phyloP scores from a whole-genome alignment of 2,329 filamentous ascomycete genomes.

The Epichloe brachyelytri region DNA sequence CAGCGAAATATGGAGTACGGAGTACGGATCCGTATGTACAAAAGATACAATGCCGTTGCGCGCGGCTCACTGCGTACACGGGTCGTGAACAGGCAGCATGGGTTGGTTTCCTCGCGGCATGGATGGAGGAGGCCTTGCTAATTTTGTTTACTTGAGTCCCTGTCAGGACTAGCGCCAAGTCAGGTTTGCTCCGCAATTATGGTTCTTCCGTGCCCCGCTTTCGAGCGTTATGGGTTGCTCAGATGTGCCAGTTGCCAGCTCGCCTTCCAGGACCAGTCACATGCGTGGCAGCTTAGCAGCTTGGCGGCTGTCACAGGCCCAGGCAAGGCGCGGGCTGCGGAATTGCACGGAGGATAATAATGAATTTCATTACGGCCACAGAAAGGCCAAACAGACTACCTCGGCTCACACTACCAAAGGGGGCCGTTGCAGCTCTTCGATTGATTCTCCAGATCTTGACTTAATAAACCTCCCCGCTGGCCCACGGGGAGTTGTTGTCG shows the following conservation, averaged over 20 bases:
- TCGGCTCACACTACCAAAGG: conserved; percentile 1
- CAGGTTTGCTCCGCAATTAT: conserved; percentile 3
- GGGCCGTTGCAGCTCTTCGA: no score
- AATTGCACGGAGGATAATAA: not conserved
- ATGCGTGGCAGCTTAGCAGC: not conserved
- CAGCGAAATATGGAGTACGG: not conserved
- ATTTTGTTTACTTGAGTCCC: conserved; percentile 19
- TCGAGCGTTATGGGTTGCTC: no score
- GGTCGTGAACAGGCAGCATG: not conserved
- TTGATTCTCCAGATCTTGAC: no score
- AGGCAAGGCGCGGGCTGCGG: not conserved
- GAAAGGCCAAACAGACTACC: not conserved
- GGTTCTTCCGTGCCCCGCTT: conserved; percentile 5
- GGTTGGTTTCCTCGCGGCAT: not conserved
- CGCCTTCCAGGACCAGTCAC: not conserved
- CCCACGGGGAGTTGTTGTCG: no score
- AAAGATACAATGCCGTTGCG: conserved; percentile 4
- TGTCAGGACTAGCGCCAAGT: conserved; percentile 12
- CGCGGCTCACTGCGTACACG: not conserved
- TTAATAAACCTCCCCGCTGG: no score
- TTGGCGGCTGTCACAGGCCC: not conserved
- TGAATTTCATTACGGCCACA: conserved; percentile 1
- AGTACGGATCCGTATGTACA: conserved; percentile 2
- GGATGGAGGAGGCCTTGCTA: not conserved
- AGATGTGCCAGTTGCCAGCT: not conserved